These are phyloP conservation scores for Fagopyrum homotropicum DNA, from an alignment of 148 eudicot species.

Conservation along the genomic window DNA sequence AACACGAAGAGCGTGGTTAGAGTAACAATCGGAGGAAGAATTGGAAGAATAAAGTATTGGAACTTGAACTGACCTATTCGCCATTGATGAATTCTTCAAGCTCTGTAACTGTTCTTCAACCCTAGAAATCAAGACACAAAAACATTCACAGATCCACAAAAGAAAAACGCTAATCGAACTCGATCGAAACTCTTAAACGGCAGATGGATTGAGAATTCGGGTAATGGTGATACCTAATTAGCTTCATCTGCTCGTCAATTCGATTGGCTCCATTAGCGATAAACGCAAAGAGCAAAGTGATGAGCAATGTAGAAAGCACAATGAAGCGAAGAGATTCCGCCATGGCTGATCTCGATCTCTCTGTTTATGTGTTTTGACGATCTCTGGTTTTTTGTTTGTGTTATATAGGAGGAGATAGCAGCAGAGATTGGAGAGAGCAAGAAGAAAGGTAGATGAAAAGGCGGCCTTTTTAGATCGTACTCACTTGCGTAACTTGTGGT, in stretches of 20 bases:
- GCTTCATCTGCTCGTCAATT: not conserved
- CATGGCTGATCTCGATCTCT: not conserved
- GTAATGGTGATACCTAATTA: not conserved
- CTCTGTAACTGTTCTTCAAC: conserved; percentile 46
- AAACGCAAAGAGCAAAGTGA: not conserved
- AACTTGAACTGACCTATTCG: conserved; percentile 39
- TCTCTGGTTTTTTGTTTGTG: too few species aligned
- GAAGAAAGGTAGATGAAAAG: not conserved
- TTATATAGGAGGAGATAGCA: too few species aligned
- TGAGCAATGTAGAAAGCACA: not conserved
- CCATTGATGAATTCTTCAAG: conserved; percentile 60
- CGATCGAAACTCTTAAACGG: not conserved
- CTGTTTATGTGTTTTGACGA: not conserved
- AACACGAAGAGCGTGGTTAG: not conserved
- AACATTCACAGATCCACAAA: not conserved
- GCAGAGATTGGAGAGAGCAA: too few species aligned
- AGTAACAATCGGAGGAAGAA: not conserved
- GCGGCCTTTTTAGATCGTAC: not conserved
- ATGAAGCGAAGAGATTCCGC: not conserved
- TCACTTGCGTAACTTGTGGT: too few species aligned
- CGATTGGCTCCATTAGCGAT: not conserved
- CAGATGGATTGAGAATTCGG: not conserved
- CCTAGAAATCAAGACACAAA: conserved; percentile 20
- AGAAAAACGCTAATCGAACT: not conserved
- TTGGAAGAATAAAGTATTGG: not conserved